A percentile compares a stretch with the other conserved stretches of the same genome.
Evolutionary conservation across 2,329 filamentous ascomycete genomes (phyloP).

Genomic region (Fusarium sp.): DNA sequence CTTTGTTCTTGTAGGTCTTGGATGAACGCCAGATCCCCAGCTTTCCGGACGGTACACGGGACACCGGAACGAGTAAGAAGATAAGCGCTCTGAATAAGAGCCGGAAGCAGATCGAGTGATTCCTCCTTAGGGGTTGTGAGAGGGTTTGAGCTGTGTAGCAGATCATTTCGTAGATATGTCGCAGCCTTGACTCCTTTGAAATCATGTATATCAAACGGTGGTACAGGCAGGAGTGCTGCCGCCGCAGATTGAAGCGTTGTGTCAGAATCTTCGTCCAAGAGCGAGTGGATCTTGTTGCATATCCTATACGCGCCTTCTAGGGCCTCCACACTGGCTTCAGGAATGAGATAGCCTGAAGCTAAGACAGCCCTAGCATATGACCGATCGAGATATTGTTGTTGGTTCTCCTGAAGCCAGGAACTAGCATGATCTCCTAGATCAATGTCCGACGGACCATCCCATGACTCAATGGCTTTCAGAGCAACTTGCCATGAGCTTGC

Average conservation of each 20-base stretch:
- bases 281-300: conserved; percentile 60
- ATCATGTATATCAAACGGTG: conserved; percentile 42
- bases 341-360: conserved; percentile 73
- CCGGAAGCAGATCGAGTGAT: conserved; percentile 68
- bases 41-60: conserved; percentile 61
- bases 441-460: conserved; percentile 76
- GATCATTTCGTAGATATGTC: conserved; percentile 50
- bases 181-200: conserved; percentile 42
- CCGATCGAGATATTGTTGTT: conserved; percentile 66
- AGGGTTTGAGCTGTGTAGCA: conserved; percentile 68
- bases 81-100: conserved; percentile 69
- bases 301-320: conserved; percentile 69
- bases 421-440: conserved; percentile 70
- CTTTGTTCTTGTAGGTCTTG: conserved; percentile 72
- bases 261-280: conserved; percentile 68
- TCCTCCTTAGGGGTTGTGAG: conserved; percentile 68
- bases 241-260: conserved; percentile 60
- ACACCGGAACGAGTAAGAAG: conserved; percentile 62
- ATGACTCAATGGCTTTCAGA: conserved; percentile 71
- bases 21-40: conserved; percentile 70
- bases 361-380: conserved; percentile 74
- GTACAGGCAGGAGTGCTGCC: conserved; percentile 53
- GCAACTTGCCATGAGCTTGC: conserved; percentile 68
- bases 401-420: conserved; percentile 67
- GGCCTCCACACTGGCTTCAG: conserved; percentile 65